phyloP scores from a whole-genome alignment of 176 grass and related monocot genomes.

The Avena sativa region DNA sequence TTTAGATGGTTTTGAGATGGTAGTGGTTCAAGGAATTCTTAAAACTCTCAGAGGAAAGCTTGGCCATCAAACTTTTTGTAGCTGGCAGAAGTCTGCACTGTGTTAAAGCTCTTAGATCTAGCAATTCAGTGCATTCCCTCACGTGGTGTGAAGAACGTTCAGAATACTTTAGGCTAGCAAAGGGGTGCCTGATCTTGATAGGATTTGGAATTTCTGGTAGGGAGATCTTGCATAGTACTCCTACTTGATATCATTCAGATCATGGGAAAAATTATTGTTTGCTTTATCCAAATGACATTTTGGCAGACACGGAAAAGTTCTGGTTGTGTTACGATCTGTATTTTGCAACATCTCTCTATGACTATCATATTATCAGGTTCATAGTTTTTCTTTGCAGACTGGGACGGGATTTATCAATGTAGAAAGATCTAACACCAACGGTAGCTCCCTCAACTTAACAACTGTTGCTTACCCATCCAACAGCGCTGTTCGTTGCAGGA shows the following conservation, averaged over 20 bases:
- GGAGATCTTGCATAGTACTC: conserved; percentile 2
- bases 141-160: not conserved
- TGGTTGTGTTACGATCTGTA: not conserved
- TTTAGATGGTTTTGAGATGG: not conserved
- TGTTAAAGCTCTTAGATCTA: not conserved
- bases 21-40: not conserved
- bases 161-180: conserved; percentile 12
- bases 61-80: conserved; percentile 13
- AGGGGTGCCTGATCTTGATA: not conserved
- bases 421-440: conserved; percentile 55
- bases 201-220: not conserved
- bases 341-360: not conserved
- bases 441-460: conserved; percentile 29
- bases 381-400: conserved; percentile 53
- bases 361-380: not conserved
- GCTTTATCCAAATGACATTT: not conserved
- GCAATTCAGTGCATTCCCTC: not conserved
- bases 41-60: not conserved
- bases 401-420: conserved; percentile 84
- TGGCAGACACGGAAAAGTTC: not conserved
- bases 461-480: conserved; percentile 37
- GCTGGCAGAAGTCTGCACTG: not conserved
- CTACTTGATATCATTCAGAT: not conserved
- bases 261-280: not conserved
- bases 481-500: conserved; percentile 44